These are phyloP conservation scores for Hypsizygus marmoreus DNA, from an alignment of 768 basidiomycete species.

Conservation along the genomic window DNA sequence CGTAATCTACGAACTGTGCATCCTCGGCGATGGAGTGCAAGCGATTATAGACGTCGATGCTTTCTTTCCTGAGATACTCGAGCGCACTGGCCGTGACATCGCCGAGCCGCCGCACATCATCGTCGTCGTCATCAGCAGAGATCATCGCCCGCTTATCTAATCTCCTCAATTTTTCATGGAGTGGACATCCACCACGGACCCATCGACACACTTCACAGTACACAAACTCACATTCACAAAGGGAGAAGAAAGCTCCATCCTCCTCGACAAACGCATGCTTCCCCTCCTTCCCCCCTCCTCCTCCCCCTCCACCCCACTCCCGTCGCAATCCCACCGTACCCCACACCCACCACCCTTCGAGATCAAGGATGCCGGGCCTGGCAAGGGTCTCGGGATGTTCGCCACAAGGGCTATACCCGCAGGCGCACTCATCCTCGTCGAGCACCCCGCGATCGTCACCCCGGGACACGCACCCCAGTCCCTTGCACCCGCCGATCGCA, in stretches of 20 bases:
- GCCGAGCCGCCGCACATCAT: no score
- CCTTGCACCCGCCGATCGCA: constrained; percentile 14
- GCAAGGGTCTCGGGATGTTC: constrained; percentile 31
- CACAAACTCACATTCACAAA: constrained; percentile 12
- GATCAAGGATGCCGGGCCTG: constrained; percentile 20
- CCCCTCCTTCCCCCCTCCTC: constrained; percentile 9
- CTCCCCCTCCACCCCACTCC: no score
- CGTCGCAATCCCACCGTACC: not conserved
- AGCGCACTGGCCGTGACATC: no score
- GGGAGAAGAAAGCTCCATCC: constrained; percentile 10
- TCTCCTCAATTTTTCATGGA: constrained; percentile 2
- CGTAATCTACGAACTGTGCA: constrained; percentile 57
- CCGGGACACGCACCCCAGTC: constrained; percentile 23
- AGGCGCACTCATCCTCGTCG: constrained; percentile 26
- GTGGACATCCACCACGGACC: not conserved
- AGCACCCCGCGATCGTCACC: constrained; percentile 26
- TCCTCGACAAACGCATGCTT: constrained; percentile 15
- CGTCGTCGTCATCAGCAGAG: not conserved
- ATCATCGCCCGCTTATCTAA: constrained; percentile 16
- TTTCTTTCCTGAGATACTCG: constrained; percentile 60
- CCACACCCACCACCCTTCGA: constrained; percentile 13
- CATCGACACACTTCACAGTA: constrained; percentile 11
- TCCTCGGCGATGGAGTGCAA: constrained; percentile 86
- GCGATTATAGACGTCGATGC: constrained; percentile 88
- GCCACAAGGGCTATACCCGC: constrained; percentile 23